Evolutionary conservation across 768 basidiomycete species (phyloP).

Genomic region (Leucosporidium scottii): DNA sequence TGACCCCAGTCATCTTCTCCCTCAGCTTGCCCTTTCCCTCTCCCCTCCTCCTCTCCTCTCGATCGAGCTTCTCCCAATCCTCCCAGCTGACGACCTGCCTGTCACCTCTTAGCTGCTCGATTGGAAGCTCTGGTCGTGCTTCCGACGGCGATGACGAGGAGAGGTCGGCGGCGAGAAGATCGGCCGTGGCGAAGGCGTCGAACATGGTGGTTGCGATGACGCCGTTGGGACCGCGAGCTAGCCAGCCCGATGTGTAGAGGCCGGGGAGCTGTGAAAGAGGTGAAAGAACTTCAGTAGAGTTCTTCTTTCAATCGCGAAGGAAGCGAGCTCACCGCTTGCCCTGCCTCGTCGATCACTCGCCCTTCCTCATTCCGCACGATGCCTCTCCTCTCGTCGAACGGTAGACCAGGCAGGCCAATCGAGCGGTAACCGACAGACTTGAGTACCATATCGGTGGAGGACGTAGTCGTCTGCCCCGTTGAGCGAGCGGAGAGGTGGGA

Average conservation of each 20-base stretch:
- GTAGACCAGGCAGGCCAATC: constrained; percentile 35
- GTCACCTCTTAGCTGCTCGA: constrained; percentile 44
- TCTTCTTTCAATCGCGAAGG: constrained; percentile 49
- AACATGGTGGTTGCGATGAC: constrained; percentile 91
- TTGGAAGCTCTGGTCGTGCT: constrained; percentile 49
- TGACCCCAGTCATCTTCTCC: constrained; percentile 45
- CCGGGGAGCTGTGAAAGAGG: constrained; percentile 41
- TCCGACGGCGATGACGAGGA: constrained; percentile 13
- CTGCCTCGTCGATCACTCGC: constrained; percentile 41
- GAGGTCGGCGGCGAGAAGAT: constrained; percentile 61
- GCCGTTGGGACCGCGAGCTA: constrained; percentile 79
- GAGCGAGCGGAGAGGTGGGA: constrained; percentile 45
- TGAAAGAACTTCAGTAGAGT: constrained; percentile 44
- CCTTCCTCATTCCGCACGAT: constrained; percentile 48
- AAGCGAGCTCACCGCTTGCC: constrained; percentile 43
- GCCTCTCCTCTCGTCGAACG: constrained; percentile 43
- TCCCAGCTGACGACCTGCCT: constrained; percentile 54
- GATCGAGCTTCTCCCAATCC: constrained; percentile 69
- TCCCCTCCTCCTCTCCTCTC: constrained; percentile 62
- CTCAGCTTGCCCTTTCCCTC: constrained; percentile 42
- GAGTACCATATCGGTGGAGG: constrained; percentile 68
- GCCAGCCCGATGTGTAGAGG: constrained; percentile 94
- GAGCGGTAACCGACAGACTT: constrained; percentile 77
- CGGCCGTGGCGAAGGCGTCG: constrained; percentile 73
- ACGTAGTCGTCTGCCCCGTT: constrained; percentile 52